phyloP scores from a whole-genome alignment of 495 filamentous ascomycete species.

The Penicillium steckii region DNA sequence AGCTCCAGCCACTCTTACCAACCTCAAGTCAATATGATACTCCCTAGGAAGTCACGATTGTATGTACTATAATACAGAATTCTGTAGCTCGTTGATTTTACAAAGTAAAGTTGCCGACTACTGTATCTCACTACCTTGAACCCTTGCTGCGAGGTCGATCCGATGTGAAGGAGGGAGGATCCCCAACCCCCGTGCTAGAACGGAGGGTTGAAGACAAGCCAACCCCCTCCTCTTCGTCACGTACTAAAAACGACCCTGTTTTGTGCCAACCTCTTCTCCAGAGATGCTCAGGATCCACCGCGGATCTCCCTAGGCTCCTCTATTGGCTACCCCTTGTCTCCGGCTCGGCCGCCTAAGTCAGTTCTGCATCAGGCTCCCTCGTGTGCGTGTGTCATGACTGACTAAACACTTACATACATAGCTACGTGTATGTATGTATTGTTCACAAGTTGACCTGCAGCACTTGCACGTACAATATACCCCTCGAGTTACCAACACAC shows the following conservation, averaged over 20 bases:
- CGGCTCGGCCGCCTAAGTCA: not conserved
- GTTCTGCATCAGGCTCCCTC: not conserved
- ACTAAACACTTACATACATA: not conserved
- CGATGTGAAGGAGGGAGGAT: not conserved
- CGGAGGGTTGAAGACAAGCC: not conserved
- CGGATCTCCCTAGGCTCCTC: not conserved
- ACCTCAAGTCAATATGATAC: not conserved
- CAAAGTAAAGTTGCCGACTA: not conserved
- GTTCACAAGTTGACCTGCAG: not conserved
- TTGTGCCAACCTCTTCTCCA: slow-evolving; percentile 2
- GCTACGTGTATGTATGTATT: not conserved
- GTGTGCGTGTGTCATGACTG: slow-evolving; percentile 1
- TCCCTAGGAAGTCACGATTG: not conserved
- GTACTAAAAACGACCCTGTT: not conserved
- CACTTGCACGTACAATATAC: not conserved
- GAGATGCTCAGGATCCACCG: not conserved
- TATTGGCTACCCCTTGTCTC: slow-evolving; percentile 1
- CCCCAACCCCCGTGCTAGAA: not conserved
- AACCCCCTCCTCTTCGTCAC: not conserved
- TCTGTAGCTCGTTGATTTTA: too few species aligned
- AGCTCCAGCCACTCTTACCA: not conserved
- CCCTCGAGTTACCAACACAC: not conserved
- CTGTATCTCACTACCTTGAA: too few species aligned
- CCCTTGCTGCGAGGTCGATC: not conserved
- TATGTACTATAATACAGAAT: not conserved